phyloP scores from a whole-genome alignment of 805 yeast genomes.

The Saccharomycopsis selenospora region DNA sequence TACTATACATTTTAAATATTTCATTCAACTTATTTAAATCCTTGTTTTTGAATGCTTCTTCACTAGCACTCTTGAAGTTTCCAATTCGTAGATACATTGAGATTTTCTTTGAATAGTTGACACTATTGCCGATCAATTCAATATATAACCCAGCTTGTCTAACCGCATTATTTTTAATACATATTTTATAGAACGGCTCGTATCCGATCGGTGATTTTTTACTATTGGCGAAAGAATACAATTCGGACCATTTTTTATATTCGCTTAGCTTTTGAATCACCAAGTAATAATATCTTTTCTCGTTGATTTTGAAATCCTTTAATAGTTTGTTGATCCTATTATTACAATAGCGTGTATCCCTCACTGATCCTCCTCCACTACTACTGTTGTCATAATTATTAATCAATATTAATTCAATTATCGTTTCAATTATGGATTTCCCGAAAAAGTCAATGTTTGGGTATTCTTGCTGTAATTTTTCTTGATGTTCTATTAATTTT shows the following conservation, averaged over 20 bases:
- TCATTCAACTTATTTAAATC: slow-evolving; percentile 30
- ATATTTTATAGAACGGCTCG: slow-evolving; percentile 51
- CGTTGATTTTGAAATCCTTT: slow-evolving; percentile 49
- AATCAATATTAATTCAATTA: slow-evolving; percentile 37
- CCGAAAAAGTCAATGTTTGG: slow-evolving; percentile 36
- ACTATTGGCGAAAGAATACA: slow-evolving; percentile 44
- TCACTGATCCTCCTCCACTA: not conserved
- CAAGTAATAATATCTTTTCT: slow-evolving; percentile 48
- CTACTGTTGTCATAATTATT: slow-evolving; percentile 34
- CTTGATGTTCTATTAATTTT: slow-evolving; percentile 38
- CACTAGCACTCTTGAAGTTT: slow-evolving; percentile 43
- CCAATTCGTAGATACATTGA: slow-evolving; percentile 46
- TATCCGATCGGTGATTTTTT: slow-evolving; percentile 68
- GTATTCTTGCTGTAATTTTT: slow-evolving; percentile 30
- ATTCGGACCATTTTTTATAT: slow-evolving; percentile 45
- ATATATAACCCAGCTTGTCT: slow-evolving; percentile 58
- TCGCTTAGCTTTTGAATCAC: slow-evolving; percentile 42
- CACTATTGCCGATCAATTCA: slow-evolving; percentile 38
- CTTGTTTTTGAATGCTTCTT: slow-evolving; percentile 39
- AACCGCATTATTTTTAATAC: slow-evolving; percentile 46
- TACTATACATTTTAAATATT: slow-evolving; percentile 5
- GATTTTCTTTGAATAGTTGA: slow-evolving; percentile 40
- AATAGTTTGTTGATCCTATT: slow-evolving; percentile 41
- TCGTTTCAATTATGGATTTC: slow-evolving; percentile 41
- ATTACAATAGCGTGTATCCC: slow-evolving; percentile 14